Evolutionary conservation across 106 monocot genomes (phyloP), one percentile per base, ranked within the genome.

Genomic region (Alisma plantagoaquatica): DNA sequence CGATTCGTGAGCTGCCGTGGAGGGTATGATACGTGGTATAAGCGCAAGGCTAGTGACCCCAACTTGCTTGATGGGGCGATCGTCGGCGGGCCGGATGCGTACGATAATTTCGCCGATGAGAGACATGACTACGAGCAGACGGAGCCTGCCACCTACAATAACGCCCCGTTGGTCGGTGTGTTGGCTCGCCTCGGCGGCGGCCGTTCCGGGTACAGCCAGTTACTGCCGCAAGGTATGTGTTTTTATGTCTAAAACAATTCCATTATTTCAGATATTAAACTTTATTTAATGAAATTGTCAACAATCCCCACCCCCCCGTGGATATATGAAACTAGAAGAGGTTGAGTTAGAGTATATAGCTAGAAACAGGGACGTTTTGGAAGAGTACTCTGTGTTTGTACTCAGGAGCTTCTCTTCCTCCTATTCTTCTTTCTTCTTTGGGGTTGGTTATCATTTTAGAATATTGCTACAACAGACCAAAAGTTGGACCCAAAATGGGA

Each of bases 131-230:
- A 78, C 38, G 73, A 84, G 57, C 94, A 96, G 63, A 96, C 94
- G 0, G 94, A 96, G 56, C 81, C 94, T 0, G 75, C 88, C 2
- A 88, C 88, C n/a, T 96, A 96, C 25, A 96, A 96, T 60, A 96
- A 80, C 44, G 88, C 94, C 7, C 94, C 94, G 0, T 18, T 89
- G 31, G 16, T 96, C 17, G 94, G 94, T 7, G 56, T 96, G 1
- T 31, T 96, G 27, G 94, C 94, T 41, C 67, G 94, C 3, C 77
- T 94, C 4, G 53, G 68, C 33, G 79, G 41, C 12, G 93, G 93
- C 2, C 56, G 66, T 12, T 27, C 26, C 11, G 54, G 73, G 4
- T 45, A 61, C 28, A 80, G 65, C 62, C 87, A 84, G 20, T 65
- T 84, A 0, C 66, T 77, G 48, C 46, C 73, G 46, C 0, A 5